These are phyloP conservation scores for Beauveria sp. DNA, from an alignment of 2,329 filamentous ascomycete species.

Conservation along the genomic window DNA sequence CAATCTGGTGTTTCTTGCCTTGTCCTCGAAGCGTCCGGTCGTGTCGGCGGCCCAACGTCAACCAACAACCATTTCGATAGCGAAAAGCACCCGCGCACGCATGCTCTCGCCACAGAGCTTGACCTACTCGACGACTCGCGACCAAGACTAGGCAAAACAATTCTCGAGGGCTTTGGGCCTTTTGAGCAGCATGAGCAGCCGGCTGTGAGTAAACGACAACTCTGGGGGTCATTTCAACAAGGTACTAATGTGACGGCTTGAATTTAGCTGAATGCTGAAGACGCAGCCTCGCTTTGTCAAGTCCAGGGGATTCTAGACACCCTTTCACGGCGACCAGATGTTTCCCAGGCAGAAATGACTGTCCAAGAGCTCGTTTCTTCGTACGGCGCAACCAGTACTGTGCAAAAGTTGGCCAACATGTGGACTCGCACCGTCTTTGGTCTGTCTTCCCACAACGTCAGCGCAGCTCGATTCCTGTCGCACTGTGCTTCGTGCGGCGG, in stretches of 20 bases:
- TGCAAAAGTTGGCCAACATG: conserved; percentile 14
- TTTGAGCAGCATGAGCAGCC: background rate
- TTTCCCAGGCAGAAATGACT: conserved; percentile 8
- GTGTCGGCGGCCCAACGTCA: background rate
- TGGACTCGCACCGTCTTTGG: conserved; percentile 21
- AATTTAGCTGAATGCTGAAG: background rate
- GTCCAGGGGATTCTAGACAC: background rate
- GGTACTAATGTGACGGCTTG: background rate
- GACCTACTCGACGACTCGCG: background rate
- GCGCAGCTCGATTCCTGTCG: conserved; percentile 17
- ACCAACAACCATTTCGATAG: background rate
- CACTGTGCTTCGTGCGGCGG: conserved; percentile 19
- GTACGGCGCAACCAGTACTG: conserved; percentile 14
- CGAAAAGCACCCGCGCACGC: conserved; percentile 1
- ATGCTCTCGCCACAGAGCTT: background rate
- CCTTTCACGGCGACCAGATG: background rate
- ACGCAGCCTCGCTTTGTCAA: background rate
- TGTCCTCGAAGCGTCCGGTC: conserved; percentile 15
- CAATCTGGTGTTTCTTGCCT: conserved; percentile 18
- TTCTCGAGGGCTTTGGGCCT: background rate
- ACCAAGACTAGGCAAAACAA: background rate
- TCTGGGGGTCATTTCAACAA: too few species aligned
- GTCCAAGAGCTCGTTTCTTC: conserved; percentile 16
- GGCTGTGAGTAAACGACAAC: background rate
- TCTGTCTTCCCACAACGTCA: conserved; percentile 14